Evolutionary conservation across 768 basidiomycete genomes (phyloP).

Genomic region (Mycena crocata): DNA sequence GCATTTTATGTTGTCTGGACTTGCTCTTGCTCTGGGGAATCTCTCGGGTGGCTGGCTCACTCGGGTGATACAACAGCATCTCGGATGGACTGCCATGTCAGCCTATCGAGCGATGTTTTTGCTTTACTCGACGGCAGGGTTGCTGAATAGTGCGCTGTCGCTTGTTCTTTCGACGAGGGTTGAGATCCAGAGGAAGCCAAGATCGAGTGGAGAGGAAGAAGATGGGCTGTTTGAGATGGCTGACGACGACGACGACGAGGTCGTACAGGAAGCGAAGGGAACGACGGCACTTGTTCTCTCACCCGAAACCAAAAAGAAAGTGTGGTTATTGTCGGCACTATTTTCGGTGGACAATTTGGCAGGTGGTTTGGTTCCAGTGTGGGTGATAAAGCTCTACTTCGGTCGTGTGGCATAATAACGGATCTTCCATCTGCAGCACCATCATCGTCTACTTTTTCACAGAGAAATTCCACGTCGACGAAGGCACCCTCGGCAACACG

Average conservation of each 20-base stretch:
- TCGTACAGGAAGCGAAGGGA: constrained; percentile 17
- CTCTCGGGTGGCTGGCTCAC: constrained; percentile 27
- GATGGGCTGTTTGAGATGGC: constrained; percentile 26
- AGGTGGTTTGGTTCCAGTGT: constrained; percentile 28
- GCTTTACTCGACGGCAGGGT: constrained; percentile 24
- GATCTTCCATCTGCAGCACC: constrained; percentile 5
- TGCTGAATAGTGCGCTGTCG: constrained; percentile 17
- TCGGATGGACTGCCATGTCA: constrained; percentile 24
- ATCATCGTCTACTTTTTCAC: constrained; percentile 26
- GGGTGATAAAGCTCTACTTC: constrained; percentile 10
- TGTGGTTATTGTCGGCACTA: constrained; percentile 23
- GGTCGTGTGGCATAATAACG: neutral
- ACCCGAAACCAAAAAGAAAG: constrained; percentile 24
- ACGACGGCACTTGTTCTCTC: constrained; percentile 12
- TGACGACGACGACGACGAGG: constrained; percentile 17
- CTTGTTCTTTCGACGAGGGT: constrained; percentile 20
- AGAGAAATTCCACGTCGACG: constrained; percentile 19
- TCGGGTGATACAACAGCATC: constrained; percentile 15
- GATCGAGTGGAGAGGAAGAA: constrained; percentile 17
- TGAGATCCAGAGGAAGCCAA: constrained; percentile 20
- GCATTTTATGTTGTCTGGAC: constrained; percentile 17
- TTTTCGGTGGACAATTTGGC: constrained; percentile 24
- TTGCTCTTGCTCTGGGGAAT: constrained; percentile 20
- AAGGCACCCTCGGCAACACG: constrained; percentile 23
- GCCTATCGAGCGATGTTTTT: constrained; percentile 22